A percentile compares a stretch with the other conserved stretches of the same genome.
These are phyloP conservation scores for Xylaria telfairii DNA, from an alignment of 495 filamentous ascomycete genomes.

Conservation along the genomic window DNA sequence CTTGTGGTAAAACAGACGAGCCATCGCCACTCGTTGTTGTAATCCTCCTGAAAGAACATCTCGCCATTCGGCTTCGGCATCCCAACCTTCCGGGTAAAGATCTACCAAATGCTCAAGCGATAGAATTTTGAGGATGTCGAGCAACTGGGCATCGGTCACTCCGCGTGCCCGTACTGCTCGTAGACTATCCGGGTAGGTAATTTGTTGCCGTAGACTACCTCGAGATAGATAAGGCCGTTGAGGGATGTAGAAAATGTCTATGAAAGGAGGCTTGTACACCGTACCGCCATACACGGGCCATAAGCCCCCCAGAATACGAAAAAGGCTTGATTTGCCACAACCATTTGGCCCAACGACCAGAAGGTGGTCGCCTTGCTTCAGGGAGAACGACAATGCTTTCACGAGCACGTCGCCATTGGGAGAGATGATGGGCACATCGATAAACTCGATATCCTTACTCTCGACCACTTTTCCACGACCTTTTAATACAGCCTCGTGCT, in stretches of 20 bases:
- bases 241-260: slow-evolving; percentile 97
- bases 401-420: slow-evolving; percentile 95
- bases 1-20: slow-evolving; percentile 91
- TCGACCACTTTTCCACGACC: slow-evolving; percentile 79
- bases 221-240: slow-evolving; percentile 92
- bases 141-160: slow-evolving; percentile 80
- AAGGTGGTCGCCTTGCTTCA: slow-evolving; percentile 85
- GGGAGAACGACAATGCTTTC: slow-evolving; percentile 79
- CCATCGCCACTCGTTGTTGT: slow-evolving; percentile 98
- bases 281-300: slow-evolving; percentile 99
- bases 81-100: slow-evolving; percentile 80
- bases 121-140: slow-evolving; percentile 75
- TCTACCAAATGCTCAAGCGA: slow-evolving; percentile 85
- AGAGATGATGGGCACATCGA: slow-evolving; percentile 93
- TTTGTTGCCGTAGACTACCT: slow-evolving; percentile 89
- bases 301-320: slow-evolving; percentile 92
- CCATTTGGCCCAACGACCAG: slow-evolving; percentile 96
- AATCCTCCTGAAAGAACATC: slow-evolving; percentile 88
- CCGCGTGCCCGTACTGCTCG: slow-evolving; percentile 86
- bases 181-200: slow-evolving; percentile 92
- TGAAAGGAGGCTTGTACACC: slow-evolving; percentile 85
- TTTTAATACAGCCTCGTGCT: slow-evolving; percentile 78
- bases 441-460: slow-evolving; percentile 84
- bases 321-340: slow-evolving; percentile 94
- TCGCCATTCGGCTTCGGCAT: slow-evolving; percentile 95